These are phyloP conservation scores for Triticum dicoccoides DNA, from an alignment of 176 grass and related monocot species.

Conservation along the genomic window DNA sequence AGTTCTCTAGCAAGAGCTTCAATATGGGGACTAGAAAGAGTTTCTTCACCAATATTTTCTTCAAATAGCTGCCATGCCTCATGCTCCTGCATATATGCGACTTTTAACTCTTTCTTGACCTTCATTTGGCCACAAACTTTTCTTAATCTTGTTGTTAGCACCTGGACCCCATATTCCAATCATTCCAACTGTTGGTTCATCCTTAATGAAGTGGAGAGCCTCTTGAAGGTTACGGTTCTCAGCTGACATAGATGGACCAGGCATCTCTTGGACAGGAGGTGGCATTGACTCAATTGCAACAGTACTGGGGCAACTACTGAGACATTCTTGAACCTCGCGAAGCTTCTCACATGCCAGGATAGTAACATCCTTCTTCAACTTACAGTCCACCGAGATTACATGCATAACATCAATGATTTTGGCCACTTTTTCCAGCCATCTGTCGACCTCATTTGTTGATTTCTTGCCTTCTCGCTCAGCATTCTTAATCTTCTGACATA, in stretches of 20 bases:
- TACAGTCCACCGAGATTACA: too few relatives aligned
- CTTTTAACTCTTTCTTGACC: neutral
- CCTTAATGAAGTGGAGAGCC: neutral
- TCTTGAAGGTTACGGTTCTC: neutral
- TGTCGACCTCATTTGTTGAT: too few relatives aligned
- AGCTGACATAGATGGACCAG: neutral
- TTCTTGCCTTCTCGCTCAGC: neutral
- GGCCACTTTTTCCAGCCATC: too few relatives aligned
- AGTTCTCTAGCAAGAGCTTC: slow-evolving; percentile 7
- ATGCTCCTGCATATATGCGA: slow-evolving; percentile 2
- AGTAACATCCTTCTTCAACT: neutral
- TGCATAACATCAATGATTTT: too few relatives aligned
- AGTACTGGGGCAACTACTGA: neutral
- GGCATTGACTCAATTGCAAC: neutral
- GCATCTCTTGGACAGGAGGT: slow-evolving; percentile 19
- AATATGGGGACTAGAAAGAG: neutral
- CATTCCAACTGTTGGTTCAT: neutral
- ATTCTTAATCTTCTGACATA: neutral
- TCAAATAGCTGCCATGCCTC: slow-evolving; percentile 31
- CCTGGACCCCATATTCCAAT: slow-evolving; percentile 25
- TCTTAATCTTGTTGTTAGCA: slow-evolving; percentile 36
- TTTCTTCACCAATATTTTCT: neutral
- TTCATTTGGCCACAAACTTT: slow-evolving; percentile 35
- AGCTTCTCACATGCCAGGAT: slow-evolving; percentile 10
- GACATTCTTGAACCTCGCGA: neutral